Percentiles rank a stretch among this genome's conserved stretches.
Evolutionary conservation across 1,284 basidiomycete species (phyloP).

Genomic region (Sphaerobolus stellatus): DNA sequence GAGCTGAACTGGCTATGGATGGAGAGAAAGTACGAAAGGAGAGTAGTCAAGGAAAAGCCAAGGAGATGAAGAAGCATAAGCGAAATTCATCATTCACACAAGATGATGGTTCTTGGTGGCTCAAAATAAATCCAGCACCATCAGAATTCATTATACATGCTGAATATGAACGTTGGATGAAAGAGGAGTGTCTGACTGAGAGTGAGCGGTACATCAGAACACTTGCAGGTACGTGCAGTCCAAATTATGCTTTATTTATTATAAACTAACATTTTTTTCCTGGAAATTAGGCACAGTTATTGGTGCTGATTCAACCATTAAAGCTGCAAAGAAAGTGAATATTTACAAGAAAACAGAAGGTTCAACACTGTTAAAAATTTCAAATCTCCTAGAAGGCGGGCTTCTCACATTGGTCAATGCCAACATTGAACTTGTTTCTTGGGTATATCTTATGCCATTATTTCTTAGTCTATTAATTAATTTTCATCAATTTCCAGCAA

Average conservation of each 20-base stretch:
- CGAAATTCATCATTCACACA: too few relatives aligned
- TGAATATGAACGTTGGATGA: background rate
- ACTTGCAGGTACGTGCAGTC: background rate
- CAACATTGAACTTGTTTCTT: background rate
- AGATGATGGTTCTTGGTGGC: too few relatives aligned
- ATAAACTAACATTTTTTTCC: background rate
- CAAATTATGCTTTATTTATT: too few relatives aligned
- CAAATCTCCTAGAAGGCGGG: conserved; percentile 1
- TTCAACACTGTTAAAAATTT: too few relatives aligned
- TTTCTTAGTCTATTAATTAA: background rate
- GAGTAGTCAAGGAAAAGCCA: too few relatives aligned
- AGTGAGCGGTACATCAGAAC: conserved; percentile 2
- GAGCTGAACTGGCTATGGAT: too few relatives aligned
- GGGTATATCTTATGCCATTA: background rate
- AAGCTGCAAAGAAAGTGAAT: conserved; percentile 4
- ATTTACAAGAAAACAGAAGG: too few relatives aligned
- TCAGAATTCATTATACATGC: background rate
- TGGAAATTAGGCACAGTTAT: background rate
- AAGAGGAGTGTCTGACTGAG: background rate
- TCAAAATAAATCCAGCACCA: background rate
- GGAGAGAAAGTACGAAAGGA: too few relatives aligned
- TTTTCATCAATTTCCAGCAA: conserved; percentile 1
- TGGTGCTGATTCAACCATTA: background rate
- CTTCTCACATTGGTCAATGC: conserved; percentile 1
- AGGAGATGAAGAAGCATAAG: too few relatives aligned